Evolutionary conservation across 2,329 filamentous ascomycete genomes (phyloP), one percentile per base, ranked within the genome.

Genomic region (Neoarthrinium moseri): DNA sequence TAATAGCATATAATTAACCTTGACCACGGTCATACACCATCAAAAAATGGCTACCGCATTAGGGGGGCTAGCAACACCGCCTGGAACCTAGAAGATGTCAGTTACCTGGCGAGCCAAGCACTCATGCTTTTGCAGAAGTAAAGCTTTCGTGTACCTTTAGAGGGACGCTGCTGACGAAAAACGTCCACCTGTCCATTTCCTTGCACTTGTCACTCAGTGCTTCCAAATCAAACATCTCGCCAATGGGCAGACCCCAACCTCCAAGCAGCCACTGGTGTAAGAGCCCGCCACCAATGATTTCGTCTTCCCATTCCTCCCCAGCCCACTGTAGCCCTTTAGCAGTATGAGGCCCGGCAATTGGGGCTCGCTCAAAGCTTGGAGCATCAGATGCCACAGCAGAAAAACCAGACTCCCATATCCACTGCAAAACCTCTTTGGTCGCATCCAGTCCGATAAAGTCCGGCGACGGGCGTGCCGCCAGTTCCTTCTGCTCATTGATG

Each of bases 241-340:
- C 73, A 29, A 77, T 73, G 1, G 73, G 71, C 64, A 75, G 65
- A 0, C 76, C 75, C 74, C 75, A 80, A 0, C 73, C 73, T 0
- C 68, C 72, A 1, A 77, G 57, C 10, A 74, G 50, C 63, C 67
- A 74, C 52, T 71, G 58, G 51, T 71, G 69, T 50, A 66, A 26
- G 6, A 44, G 33, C 8, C 41, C 41, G 27, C 41, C 41, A 13
- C 41, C 41, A 4, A 35, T 32, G 20, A 44, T 44, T 22, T 44
- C 41, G 6, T 36, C 41, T 21, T 44, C 41, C 41, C 41, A 44
- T 12, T 20, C 29, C 5, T 44, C 41, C 5, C 41, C 41, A n/a
- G 24, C 30, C 41, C 41, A 44, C 5, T 36, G 18, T 3, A 17
- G 46, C 36, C 52, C 46, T 32, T 46, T 26, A 12, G 50, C 53